phyloP scores from a whole-genome alignment of 345 rosid species.

The Gossypium sturtianum region DNA sequence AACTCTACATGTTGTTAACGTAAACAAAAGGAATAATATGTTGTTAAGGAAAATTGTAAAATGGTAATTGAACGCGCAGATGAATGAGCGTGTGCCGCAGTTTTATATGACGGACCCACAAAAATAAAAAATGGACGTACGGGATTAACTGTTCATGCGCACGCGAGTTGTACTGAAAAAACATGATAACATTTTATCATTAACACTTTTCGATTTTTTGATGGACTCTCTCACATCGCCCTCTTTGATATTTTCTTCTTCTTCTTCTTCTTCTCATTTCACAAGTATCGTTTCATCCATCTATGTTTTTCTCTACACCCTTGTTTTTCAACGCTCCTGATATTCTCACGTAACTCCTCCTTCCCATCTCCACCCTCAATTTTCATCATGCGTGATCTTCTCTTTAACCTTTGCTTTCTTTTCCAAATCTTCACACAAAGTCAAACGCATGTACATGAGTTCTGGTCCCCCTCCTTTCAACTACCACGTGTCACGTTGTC shows the following conservation, averaged over 20 bases:
- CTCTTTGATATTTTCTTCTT: constrained; percentile 1
- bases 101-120: constrained; percentile 17
- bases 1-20: no score
- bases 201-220: neutral
- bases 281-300: neutral
- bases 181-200: constrained; percentile 33
- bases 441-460: constrained; percentile 7
- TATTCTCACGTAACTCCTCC: neutral
- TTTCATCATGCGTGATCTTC: constrained; percentile 13
- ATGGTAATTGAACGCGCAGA: neutral
- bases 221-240: constrained; percentile 13
- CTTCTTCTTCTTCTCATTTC: neutral
- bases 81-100: constrained; percentile 10
- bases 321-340: neutral
- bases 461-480: neutral
- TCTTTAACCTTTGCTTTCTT: neutral
- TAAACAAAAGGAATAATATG: no score
- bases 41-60: no score
- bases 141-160: constrained; percentile 28
- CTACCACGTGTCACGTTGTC: neutral
- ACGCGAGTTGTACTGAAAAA: constrained; percentile 27
- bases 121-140: constrained; percentile 14
- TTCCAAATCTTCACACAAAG: neutral
- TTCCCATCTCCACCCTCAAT: constrained; percentile 9
- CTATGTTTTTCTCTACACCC: neutral